A percentile compares a stretch with the other conserved stretches of the same genome.
Conservation (phyloP, 345 rosid species). For the Camelina hispida region DNA sequence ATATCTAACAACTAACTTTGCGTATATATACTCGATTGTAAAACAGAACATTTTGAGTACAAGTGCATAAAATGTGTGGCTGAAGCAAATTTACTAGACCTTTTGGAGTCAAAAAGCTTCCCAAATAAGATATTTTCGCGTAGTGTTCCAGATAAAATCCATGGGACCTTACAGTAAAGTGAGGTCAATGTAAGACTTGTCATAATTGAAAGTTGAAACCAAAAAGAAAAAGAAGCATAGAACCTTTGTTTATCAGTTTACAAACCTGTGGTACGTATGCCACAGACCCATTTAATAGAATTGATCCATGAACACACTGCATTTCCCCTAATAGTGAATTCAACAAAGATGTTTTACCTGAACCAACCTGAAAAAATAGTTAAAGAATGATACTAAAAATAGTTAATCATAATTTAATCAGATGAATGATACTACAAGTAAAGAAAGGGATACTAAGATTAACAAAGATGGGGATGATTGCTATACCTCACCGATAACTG, state of each 20-base stretch:
- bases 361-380: slow-evolving; percentile 73
- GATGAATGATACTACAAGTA: neutral
- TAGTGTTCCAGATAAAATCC: slow-evolving; percentile 89
- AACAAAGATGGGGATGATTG: neutral
- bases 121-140: slow-evolving; percentile 81
- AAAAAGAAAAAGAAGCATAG: slow-evolving; percentile 16
- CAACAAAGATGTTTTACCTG: slow-evolving; percentile 92
- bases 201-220: slow-evolving; percentile 31
- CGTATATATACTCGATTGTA: neutral
- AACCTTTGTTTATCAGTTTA: slow-evolving; percentile 21
- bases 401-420: neutral
- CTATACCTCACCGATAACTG: slow-evolving; percentile 83
- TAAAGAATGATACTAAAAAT: neutral
- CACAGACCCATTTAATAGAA: slow-evolving; percentile 58
- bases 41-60: neutral
- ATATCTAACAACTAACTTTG: slow-evolving; percentile 1
- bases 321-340: slow-evolving; percentile 75
- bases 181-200: slow-evolving; percentile 32
- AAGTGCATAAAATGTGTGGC: slow-evolving; percentile 11
- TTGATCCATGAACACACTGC: slow-evolving; percentile 66
- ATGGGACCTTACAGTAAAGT: slow-evolving; percentile 69
- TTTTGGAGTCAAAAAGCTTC: slow-evolving; percentile 61
- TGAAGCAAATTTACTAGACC: slow-evolving; percentile 48
- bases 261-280: slow-evolving; percentile 94
- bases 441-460: neutral